These are phyloP conservation scores for Osmanthus fragrans DNA, from an alignment of 257 asterid genomes.

Conservation along the genomic window DNA sequence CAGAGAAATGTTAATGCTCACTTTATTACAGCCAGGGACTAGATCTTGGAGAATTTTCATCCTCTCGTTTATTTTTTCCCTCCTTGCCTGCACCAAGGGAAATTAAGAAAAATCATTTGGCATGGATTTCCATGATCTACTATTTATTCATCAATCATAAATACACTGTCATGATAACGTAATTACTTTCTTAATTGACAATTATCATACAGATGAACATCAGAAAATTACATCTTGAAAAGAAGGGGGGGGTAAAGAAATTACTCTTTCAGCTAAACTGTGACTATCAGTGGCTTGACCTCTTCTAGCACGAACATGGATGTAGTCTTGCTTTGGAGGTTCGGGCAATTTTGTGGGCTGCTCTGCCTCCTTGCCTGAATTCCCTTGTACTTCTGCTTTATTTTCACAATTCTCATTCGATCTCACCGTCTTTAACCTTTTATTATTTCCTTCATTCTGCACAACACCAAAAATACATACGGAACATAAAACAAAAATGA, in stretches of 20 bases:
- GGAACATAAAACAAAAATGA: not conserved
- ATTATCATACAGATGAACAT: not conserved
- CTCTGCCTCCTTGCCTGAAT: slow-evolving; percentile 44
- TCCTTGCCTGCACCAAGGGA: slow-evolving; percentile 57
- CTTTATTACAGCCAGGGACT: slow-evolving; percentile 70
- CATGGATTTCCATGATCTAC: slow-evolving; percentile 11
- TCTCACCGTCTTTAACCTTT: slow-evolving; percentile 39
- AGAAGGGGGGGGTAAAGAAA: not conserved
- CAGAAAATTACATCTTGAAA: not conserved
- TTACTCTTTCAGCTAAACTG: slow-evolving; percentile 77
- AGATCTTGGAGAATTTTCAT: slow-evolving; percentile 69
- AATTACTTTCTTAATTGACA: slow-evolving; percentile 10
- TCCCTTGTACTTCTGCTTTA: slow-evolving; percentile 38
- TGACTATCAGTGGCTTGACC: slow-evolving; percentile 80
- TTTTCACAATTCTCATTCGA: slow-evolving; percentile 32
- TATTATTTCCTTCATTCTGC: slow-evolving; percentile 48
- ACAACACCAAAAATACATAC: slow-evolving; percentile 8
- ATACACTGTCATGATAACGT: not conserved
- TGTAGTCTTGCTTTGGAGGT: slow-evolving; percentile 59
- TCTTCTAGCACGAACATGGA: slow-evolving; percentile 71
- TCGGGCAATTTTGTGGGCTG: slow-evolving; percentile 44
- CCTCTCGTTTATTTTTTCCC: slow-evolving; percentile 68
- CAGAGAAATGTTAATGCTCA: slow-evolving; percentile 28
- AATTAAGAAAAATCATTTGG: slow-evolving; percentile 14
- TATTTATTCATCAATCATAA: slow-evolving; percentile 18